These are phyloP conservation scores for Ascochyta rabiei DNA, from an alignment of 2,329 filamentous ascomycete genomes.

Conservation along the genomic window DNA sequence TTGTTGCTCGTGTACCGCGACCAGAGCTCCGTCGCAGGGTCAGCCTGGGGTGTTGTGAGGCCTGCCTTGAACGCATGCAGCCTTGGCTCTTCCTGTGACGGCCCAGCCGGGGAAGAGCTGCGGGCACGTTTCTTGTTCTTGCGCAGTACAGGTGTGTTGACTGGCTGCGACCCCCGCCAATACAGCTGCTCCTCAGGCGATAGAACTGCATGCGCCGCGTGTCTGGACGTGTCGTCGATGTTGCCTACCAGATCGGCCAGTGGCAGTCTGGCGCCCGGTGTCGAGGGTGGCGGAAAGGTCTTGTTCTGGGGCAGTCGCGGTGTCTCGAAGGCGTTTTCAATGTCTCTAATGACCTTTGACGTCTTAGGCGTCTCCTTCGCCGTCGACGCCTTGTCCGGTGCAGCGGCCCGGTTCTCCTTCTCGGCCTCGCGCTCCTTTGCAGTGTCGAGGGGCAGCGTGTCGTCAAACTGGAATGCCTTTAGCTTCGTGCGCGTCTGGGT, in stretches of 20 bases:
- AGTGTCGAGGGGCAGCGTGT: constrained; percentile 38
- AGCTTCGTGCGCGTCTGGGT: constrained; percentile 61
- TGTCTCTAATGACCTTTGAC: constrained; percentile 20
- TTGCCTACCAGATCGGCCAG: constrained; percentile 67
- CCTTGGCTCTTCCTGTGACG: constrained; percentile 48
- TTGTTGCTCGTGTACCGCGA: constrained; percentile 51
- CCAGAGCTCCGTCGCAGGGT: constrained; percentile 56
- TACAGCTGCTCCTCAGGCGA: constrained; percentile 67
- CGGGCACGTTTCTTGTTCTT: constrained; percentile 53
- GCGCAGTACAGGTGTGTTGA: constrained; percentile 50
- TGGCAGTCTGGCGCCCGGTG: constrained; percentile 63
- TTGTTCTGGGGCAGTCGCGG: constrained; percentile 35
- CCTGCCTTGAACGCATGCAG: constrained; percentile 30
- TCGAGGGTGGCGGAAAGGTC: constrained; percentile 57
- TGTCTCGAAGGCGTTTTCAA: constrained; percentile 29
- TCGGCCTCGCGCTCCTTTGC: constrained; percentile 42
- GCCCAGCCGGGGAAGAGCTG: constrained; percentile 54
- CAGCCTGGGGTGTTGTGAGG: constrained; percentile 53
- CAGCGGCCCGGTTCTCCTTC: constrained; percentile 51
- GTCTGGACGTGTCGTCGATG: constrained; percentile 61
- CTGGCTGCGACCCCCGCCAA: constrained; percentile 60
- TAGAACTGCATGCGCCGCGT: constrained; percentile 53
- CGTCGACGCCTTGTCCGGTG: constrained; percentile 14
- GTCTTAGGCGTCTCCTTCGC: constrained; percentile 30
- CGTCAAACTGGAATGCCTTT: constrained; percentile 60